Evolutionary conservation across 371 early-diverging fungal genomes (phyloP).

Genomic region (Mucor irregularis): DNA sequence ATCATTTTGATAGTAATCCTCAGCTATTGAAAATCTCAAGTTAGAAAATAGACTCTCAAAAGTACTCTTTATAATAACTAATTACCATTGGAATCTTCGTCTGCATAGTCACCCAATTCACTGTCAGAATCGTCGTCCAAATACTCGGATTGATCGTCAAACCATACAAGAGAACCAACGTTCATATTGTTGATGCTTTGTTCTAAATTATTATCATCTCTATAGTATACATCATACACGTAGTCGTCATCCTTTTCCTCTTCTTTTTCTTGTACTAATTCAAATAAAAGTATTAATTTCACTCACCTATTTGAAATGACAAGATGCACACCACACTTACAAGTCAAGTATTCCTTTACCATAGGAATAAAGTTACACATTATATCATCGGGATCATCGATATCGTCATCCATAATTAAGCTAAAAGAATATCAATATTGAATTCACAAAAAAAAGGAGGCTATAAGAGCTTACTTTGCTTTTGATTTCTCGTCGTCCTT

Average conservation of each 20-base stretch:
- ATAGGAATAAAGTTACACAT: slow-evolving; percentile 75
- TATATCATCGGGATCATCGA: slow-evolving; percentile 55
- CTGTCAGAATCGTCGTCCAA: slow-evolving; percentile 58
- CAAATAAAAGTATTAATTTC: not conserved
- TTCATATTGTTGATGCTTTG: slow-evolving; percentile 25
- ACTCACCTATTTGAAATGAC: not conserved
- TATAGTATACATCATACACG: slow-evolving; percentile 64
- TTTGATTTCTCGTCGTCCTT: slow-evolving; percentile 53
- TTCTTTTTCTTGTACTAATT: slow-evolving; percentile 35
- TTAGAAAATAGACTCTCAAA: not conserved
- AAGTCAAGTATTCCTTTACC: slow-evolving; percentile 70
- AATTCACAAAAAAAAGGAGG: too few relatives aligned
- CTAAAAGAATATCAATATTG: too few relatives aligned
- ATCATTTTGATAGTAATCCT: slow-evolving; percentile 67
- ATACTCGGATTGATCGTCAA: slow-evolving; percentile 45
- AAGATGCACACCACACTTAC: too few relatives aligned
- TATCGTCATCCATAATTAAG: slow-evolving; percentile 37
- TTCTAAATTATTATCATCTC: slow-evolving; percentile 41
- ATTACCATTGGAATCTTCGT: slow-evolving; percentile 64
- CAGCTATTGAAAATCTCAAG: slow-evolving; percentile 43
- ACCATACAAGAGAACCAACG: slow-evolving; percentile 60
- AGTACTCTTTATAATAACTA: not conserved
- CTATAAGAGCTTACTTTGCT: too few relatives aligned
- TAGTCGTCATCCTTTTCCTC: slow-evolving; percentile 52
- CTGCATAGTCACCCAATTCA: slow-evolving; percentile 53